Conservation (phyloP, 306 rosid genomes). For the Rubus idaeus region DNA sequence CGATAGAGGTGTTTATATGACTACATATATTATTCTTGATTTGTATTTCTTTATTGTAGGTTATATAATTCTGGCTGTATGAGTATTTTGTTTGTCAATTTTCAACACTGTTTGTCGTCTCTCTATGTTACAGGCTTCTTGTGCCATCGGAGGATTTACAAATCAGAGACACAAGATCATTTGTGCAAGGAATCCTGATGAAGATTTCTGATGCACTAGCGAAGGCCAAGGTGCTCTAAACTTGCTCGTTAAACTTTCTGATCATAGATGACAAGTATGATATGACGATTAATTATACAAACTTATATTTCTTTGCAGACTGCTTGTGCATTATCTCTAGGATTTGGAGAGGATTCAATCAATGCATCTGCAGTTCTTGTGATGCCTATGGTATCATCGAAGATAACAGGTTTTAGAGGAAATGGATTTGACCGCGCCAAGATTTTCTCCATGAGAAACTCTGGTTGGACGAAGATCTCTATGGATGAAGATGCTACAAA, state of each 20-base stretch:
- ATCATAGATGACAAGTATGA: conserved; percentile 3
- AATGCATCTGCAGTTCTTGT: conserved; percentile 83
- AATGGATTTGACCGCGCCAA: conserved; percentile 61
- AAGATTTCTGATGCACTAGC: conserved; percentile 50
- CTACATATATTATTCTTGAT: neutral
- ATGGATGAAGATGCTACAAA: conserved; percentile 60
- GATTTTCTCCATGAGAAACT: conserved; percentile 60
- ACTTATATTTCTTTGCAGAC: conserved; percentile 48
- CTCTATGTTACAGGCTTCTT: conserved; percentile 43
- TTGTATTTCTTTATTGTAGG: no score
- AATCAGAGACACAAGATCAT: conserved; percentile 49
- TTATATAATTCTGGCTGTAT: neutral
- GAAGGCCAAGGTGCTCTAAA: conserved; percentile 74
- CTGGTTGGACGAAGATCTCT: conserved; percentile 60
- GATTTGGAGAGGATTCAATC: conserved; percentile 91
- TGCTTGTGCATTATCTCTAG: conserved; percentile 66
- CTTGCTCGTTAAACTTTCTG: conserved; percentile 11
- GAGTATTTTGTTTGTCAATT: neutral
- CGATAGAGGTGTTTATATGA: neutral
- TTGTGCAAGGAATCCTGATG: conserved; percentile 54
- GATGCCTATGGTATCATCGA: conserved; percentile 99
- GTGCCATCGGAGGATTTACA: conserved; percentile 59
- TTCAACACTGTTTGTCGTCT: conserved; percentile 14
- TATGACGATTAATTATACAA: conserved; percentile 7
- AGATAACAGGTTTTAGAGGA: conserved; percentile 91